Evolutionary conservation across 768 basidiomycete species (phyloP).

Genomic region (Boletus subparvulus): DNA sequence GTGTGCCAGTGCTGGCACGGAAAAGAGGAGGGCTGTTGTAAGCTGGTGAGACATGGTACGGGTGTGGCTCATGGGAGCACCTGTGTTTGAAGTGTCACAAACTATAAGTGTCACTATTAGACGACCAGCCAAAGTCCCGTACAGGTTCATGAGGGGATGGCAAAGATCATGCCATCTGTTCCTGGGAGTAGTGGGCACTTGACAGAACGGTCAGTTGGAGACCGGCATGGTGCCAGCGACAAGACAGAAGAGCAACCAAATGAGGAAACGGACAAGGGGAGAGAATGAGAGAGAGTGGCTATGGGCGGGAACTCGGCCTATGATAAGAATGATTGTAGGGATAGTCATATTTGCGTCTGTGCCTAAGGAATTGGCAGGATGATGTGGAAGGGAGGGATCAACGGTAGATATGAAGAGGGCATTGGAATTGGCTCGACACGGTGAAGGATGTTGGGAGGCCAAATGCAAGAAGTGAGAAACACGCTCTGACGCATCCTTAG

Average conservation of each 20-base stretch:
- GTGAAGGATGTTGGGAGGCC: slow-evolving; percentile 47
- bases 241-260: slow-evolving; percentile 58
- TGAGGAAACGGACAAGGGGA: slow-evolving; percentile 58
- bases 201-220: slow-evolving; percentile 34
- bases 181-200: slow-evolving; percentile 40
- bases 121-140: slow-evolving; percentile 29
- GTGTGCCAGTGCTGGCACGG: slow-evolving; percentile 20
- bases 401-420: slow-evolving; percentile 33
- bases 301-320: slow-evolving; percentile 49
- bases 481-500: too few species aligned
- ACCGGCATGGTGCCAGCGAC: slow-evolving; percentile 54
- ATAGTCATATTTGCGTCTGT: slow-evolving; percentile 40
- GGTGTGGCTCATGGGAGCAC: slow-evolving; percentile 34
- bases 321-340: slow-evolving; percentile 41
- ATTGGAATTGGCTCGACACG: slow-evolving; percentile 43
- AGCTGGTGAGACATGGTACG: slow-evolving; percentile 28
- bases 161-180: slow-evolving; percentile 33
- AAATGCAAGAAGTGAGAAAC: too few species aligned
- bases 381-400: slow-evolving; percentile 24
- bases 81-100: slow-evolving; percentile 29
- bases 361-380: slow-evolving; percentile 33
- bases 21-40: slow-evolving; percentile 31
- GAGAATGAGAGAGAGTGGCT: slow-evolving; percentile 55
- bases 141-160: slow-evolving; percentile 36
- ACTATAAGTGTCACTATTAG: slow-evolving; percentile 38